These are phyloP conservation scores for Gloeophyllum trabeum DNA, from an alignment of 768 basidiomycete species.

Conservation along the genomic window DNA sequence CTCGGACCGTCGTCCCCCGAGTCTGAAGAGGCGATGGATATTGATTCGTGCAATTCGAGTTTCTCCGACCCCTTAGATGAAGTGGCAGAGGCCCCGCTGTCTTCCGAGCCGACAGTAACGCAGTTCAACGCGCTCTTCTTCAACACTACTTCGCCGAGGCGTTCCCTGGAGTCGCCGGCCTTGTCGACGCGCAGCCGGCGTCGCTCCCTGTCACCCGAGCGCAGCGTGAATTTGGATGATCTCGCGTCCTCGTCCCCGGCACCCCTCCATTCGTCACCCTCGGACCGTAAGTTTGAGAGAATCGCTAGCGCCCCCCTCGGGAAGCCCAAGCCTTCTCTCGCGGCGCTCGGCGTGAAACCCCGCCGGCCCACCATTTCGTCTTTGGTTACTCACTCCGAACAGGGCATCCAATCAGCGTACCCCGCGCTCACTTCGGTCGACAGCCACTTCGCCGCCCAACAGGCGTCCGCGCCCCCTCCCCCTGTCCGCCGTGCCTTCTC, in stretches of 20 bases:
- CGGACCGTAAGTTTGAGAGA: slow-evolving; percentile 33
- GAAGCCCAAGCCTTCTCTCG: slow-evolving; percentile 37
- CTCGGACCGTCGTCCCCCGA: slow-evolving; percentile 31
- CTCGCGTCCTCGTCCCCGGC: slow-evolving; percentile 34
- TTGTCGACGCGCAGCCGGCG: slow-evolving; percentile 22
- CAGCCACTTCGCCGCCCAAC: slow-evolving; percentile 10
- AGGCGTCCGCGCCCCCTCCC: slow-evolving; percentile 23
- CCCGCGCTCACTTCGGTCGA: slow-evolving; percentile 23
- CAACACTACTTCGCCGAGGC: slow-evolving; percentile 38
- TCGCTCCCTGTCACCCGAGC: slow-evolving; percentile 19
- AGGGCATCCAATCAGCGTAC: slow-evolving; percentile 28
- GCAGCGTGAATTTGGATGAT: slow-evolving; percentile 12
- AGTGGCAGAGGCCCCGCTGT: slow-evolving; percentile 16
- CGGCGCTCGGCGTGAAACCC: slow-evolving; percentile 42
- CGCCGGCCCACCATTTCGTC: slow-evolving; percentile 63
- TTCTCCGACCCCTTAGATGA: slow-evolving; percentile 18
- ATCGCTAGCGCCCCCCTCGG: slow-evolving; percentile 23
- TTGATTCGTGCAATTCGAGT: slow-evolving; percentile 37
- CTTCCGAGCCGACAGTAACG: slow-evolving; percentile 12
- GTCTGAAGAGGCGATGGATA: slow-evolving; percentile 42
- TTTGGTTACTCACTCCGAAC: slow-evolving; percentile 36
- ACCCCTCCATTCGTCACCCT: slow-evolving; percentile 38
- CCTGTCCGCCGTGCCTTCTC: slow-evolving; percentile 66
- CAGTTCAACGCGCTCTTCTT: slow-evolving; percentile 39
- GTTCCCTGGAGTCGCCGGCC: slow-evolving; percentile 32